A percentile compares a stretch with the other conserved stretches of the same genome.
Evolutionary conservation across 1,139 yeast genomes (phyloP).

Genomic region (Casaregolazyma lundiana): DNA sequence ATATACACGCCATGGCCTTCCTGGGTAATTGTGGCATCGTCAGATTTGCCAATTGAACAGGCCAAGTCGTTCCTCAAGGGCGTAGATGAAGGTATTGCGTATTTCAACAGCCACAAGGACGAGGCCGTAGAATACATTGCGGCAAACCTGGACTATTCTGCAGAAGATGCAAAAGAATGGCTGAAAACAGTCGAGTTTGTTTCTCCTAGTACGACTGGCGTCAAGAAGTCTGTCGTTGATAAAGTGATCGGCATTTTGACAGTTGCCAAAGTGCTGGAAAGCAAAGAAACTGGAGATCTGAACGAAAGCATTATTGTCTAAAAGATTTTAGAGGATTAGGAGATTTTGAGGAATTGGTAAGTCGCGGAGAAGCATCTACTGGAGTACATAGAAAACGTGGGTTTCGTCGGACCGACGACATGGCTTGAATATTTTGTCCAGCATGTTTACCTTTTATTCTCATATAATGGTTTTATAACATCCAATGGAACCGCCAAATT

Average conservation of each 20-base stretch:
- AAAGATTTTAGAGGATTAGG: not conserved
- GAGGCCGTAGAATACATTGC: slow-evolving; percentile 67
- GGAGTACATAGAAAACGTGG: too few relatives aligned
- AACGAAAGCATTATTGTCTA: slow-evolving; percentile 20
- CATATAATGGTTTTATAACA: too few relatives aligned
- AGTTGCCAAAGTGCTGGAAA: slow-evolving; percentile 53
- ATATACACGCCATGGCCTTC: slow-evolving; percentile 97
- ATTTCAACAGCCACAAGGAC: slow-evolving; percentile 55
- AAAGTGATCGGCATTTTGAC: slow-evolving; percentile 57
- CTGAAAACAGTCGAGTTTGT: slow-evolving; percentile 67
- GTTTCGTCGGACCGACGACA: not conserved
- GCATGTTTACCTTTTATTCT: too few relatives aligned
- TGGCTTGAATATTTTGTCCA: not conserved
- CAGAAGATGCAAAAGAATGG: slow-evolving; percentile 78
- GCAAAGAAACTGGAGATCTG: slow-evolving; percentile 18
- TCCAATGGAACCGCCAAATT: too few relatives aligned
- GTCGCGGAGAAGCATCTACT: too few relatives aligned
- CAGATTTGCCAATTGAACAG: slow-evolving; percentile 33
- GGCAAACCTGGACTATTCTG: slow-evolving; percentile 65
- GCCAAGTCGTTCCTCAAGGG: slow-evolving; percentile 47
- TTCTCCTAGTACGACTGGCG: slow-evolving; percentile 45
- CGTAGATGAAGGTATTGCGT: slow-evolving; percentile 60
- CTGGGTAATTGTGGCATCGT: slow-evolving; percentile 68
- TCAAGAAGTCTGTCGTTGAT: slow-evolving; percentile 48
- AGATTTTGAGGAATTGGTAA: not conserved